These are phyloP conservation scores for Echria macrotheca DNA, from an alignment of 495 filamentous ascomycete genomes.

Conservation along the genomic window DNA sequence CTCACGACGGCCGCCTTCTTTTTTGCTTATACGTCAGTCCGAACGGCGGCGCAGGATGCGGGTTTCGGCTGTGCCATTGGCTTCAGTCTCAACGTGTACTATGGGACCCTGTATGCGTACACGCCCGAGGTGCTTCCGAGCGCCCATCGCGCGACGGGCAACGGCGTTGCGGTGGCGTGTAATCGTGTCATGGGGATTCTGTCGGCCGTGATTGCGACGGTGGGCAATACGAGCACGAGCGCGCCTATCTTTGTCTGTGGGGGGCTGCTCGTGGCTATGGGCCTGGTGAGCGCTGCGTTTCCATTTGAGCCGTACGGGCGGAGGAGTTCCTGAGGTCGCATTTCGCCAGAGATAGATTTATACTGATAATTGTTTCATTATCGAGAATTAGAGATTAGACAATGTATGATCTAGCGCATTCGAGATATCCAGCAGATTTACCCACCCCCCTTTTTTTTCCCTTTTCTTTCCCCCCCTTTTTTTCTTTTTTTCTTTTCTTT, in stretches of 20 bases:
- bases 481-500: no score
- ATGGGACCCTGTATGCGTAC: conserved; percentile 65
- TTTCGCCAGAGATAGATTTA: no score
- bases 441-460: no score
- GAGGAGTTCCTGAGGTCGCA: conserved; percentile 49
- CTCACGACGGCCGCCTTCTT: conserved; percentile 60
- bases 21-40: conserved; percentile 63
- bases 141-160: conserved; percentile 64
- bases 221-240: conserved; percentile 51
- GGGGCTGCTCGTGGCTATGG: conserved; percentile 61
- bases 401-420: no score
- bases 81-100: conserved; percentile 67
- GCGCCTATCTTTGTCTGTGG: conserved; percentile 63
- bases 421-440: no score
- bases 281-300: conserved; percentile 51
- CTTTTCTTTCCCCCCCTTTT: no score
- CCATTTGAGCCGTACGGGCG: conserved; percentile 69
- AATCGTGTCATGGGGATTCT: conserved; percentile 72
- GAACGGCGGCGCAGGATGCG: conserved; percentile 52
- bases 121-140: conserved; percentile 57
- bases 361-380: no score
- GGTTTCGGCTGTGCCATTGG: conserved; percentile 62
- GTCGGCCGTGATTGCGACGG: conserved; percentile 58
- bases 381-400: no score
- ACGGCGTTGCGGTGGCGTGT: conserved; percentile 61